Evolutionary conservation across 78 protist genomes (phyloP).

Genomic region (Cavenderia fasciculata): DNA sequence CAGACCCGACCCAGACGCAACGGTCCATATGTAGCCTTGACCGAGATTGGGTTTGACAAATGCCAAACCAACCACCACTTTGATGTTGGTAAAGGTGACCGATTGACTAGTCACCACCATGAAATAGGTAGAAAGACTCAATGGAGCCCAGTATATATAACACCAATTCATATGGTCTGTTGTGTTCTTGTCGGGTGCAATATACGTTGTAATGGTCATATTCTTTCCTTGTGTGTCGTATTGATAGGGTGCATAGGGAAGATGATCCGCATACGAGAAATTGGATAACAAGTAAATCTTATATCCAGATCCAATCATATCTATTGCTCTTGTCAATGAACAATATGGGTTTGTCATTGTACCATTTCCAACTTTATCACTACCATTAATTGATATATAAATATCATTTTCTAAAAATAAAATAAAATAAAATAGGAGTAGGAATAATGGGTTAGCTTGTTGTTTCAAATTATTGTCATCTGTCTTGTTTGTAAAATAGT

Average conservation of each 20-base stretch:
- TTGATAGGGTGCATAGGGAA: not conserved
- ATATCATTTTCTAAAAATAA: not conserved
- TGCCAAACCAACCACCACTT: no score
- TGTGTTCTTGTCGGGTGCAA: not conserved
- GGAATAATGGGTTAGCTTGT: no score
- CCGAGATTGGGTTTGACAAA: no score
- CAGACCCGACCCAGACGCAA: no score
- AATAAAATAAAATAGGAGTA: not conserved
- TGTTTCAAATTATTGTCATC: no score
- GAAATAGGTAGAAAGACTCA: no score
- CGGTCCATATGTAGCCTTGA: no score
- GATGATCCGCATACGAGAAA: not conserved
- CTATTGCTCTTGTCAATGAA: slow-evolving; percentile 1
- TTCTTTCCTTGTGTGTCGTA: not conserved
- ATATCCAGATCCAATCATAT: not conserved
- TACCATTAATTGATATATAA: slow-evolving; percentile 27
- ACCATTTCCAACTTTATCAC: slow-evolving; percentile 20
- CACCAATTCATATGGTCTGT: not conserved
- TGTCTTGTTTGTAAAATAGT: no score
- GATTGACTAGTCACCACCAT: no score
- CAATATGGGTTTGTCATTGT: slow-evolving; percentile 14
- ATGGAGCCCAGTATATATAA: no score
- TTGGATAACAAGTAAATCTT: not conserved
- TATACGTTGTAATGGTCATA: not conserved
- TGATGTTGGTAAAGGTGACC: no score